These are phyloP conservation scores for Coniferiporia sulphurascens DNA, from an alignment of 1,284 basidiomycete genomes.

Conservation along the genomic window DNA sequence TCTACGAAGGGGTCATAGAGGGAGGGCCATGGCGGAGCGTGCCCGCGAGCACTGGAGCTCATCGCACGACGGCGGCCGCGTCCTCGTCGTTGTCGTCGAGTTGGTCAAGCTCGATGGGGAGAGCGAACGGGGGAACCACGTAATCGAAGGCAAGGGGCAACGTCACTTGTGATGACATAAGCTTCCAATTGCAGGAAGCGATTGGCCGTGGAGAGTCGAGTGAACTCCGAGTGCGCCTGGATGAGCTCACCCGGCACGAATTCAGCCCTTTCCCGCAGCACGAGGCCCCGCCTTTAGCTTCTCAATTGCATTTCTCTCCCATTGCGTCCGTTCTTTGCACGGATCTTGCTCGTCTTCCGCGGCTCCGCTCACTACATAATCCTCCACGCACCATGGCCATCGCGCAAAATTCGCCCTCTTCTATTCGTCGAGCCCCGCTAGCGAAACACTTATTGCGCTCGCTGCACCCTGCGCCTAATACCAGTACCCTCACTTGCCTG, in stretches of 20 bases:
- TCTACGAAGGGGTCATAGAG: conserved; percentile 42
- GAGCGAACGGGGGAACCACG: not conserved
- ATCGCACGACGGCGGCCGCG: not conserved
- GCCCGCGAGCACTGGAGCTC: not conserved
- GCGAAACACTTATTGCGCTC: not conserved
- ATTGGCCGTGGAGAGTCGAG: too few species aligned
- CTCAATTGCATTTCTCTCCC: too few species aligned
- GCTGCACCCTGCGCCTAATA: too few species aligned
- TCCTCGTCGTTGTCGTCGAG: not conserved
- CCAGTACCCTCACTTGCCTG: not conserved
- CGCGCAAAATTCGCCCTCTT: not conserved
- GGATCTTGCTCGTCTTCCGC: too few species aligned
- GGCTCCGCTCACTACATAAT: not conserved
- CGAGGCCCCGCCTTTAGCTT: too few species aligned
- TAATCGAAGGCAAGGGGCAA: not conserved
- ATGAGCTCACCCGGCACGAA: too few species aligned
- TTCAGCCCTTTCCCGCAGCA: too few species aligned
- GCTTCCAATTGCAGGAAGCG: too few species aligned
- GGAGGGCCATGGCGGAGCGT: conserved; percentile 39
- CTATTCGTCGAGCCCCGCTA: not conserved
- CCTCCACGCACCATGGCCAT: not conserved
- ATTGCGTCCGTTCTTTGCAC: too few species aligned
- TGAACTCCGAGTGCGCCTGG: too few species aligned
- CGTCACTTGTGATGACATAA: not conserved
- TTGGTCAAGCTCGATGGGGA: not conserved